Evolutionary conservation across 148 eudicot species (phyloP).

Genomic region (Hydrangea macrophylla): DNA sequence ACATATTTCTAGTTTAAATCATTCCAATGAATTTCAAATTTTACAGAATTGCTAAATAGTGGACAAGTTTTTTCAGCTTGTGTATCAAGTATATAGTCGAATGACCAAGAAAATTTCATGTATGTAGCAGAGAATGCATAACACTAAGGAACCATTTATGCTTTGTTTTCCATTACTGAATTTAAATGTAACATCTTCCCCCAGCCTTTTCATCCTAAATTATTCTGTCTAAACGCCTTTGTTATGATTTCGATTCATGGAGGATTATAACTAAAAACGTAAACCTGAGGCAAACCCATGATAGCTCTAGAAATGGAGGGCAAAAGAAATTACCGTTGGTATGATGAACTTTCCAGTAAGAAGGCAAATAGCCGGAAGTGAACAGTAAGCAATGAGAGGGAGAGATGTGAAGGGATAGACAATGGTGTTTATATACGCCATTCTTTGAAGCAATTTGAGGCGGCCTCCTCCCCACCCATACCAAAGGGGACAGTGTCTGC

Average conservation of each 20-base stretch:
- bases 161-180: neutral
- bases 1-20: too few species aligned
- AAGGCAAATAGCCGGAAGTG: constrained; percentile 90
- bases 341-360: constrained; percentile 97
- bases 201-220: neutral
- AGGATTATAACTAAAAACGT: too few species aligned
- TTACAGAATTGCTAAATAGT: neutral
- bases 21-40: neutral
- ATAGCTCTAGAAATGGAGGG: neutral
- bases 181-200: neutral
- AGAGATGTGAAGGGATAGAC: constrained; percentile 95
- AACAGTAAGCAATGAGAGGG: constrained; percentile 87
- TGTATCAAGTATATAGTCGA: too few species aligned
- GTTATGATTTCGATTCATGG: neutral
- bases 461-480: constrained; percentile 95
- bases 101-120: neutral
- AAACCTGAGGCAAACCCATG: neutral
- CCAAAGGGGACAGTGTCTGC: constrained; percentile 99
- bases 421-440: constrained; percentile 93
- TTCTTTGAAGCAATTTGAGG: constrained; percentile 92
- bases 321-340: constrained; percentile 67
- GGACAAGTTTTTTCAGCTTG: too few species aligned
- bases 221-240: neutral
- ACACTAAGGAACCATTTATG: neutral
- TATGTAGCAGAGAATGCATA: neutral